Percentiles rank a stretch among this genome's conserved stretches.
These are phyloP conservation scores for Lactarius evosmus DNA, from an alignment of 768 basidiomycete genomes.

Conservation along the genomic window DNA sequence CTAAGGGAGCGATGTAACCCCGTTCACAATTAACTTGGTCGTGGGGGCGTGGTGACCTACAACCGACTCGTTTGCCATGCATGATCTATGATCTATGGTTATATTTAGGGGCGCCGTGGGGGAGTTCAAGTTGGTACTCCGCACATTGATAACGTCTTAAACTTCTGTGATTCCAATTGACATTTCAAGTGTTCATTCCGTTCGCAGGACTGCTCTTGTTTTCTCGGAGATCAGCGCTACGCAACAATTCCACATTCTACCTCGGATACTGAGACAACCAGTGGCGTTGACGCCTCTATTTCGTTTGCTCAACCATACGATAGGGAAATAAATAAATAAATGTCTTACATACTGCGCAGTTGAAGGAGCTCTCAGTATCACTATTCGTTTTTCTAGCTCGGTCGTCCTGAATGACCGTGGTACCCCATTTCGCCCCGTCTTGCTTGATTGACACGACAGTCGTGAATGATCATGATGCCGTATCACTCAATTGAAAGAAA, in stretches of 20 bases:
- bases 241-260: neutral
- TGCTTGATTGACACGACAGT: neutral
- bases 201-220: slow-evolving; percentile 1
- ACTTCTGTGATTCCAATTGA: neutral
- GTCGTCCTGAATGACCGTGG: neutral
- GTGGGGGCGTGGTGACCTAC: neutral
- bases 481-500: neutral
- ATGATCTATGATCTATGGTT: neutral
- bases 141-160: neutral
- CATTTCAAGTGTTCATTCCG: neutral
- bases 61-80: neutral
- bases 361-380: slow-evolving; percentile 1
- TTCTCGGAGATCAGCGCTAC: slow-evolving; percentile 6
- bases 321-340: neutral
- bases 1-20: slow-evolving; percentile 1
- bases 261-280: neutral
- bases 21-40: slow-evolving; percentile 4
- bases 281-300: slow-evolving; percentile 7
- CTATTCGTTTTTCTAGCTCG: neutral
- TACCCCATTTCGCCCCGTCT: neutral
- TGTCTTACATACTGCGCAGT: slow-evolving; percentile 9
- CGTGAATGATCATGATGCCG: neutral
- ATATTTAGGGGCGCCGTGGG: neutral
- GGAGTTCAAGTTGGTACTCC: neutral
- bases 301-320: neutral